Conservation (phyloP, 23 red algal genomes). For the Gracilaria gracilis region DNA sequence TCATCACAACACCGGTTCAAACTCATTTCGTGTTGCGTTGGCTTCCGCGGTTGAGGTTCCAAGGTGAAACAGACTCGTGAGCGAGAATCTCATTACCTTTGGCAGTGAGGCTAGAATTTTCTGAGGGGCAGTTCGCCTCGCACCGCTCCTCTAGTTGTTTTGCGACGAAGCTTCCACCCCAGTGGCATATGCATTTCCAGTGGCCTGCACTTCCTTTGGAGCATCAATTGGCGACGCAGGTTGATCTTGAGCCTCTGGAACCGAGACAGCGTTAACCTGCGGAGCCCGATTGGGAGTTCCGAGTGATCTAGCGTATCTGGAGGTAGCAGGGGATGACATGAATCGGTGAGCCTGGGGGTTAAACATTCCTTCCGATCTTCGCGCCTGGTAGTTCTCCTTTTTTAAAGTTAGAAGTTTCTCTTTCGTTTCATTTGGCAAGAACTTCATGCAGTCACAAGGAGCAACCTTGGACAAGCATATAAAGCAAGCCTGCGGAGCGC, state of each 20-base stretch:
- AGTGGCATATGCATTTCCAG: neutral
- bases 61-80: neutral
- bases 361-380: neutral
- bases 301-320: neutral
- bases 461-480: neutral
- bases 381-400: neutral
- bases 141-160: neutral
- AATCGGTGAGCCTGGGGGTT: neutral
- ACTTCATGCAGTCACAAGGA: constrained; percentile 4
- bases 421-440: neutral
- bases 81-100: neutral
- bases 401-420: neutral
- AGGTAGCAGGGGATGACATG: neutral
- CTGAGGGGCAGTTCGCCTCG: neutral
- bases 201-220: neutral
- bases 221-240: neutral
- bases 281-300: neutral
- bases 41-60: neutral
- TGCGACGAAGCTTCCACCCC: neutral
- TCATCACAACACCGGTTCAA: neutral
- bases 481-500: neutral
- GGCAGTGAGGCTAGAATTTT: neutral
- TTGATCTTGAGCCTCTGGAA: neutral
- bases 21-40: neutral
- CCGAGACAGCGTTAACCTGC: neutral